Evolutionary conservation across 805 yeast genomes (phyloP).

Genomic region (Wilhelminamyces savonicus): DNA sequence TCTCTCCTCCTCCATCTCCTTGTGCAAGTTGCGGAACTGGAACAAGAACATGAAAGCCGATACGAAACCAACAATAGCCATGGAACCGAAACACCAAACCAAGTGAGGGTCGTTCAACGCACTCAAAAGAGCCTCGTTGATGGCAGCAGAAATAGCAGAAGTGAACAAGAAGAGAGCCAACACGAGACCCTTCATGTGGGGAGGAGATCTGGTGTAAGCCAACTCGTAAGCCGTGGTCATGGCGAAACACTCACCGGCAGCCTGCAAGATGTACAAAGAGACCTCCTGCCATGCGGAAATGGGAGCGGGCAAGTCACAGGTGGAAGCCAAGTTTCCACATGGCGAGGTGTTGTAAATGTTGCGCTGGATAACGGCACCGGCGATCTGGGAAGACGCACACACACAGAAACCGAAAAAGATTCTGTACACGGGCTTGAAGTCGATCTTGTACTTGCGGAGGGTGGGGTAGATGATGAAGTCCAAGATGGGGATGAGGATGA

Average conservation of each 20-base stretch:
- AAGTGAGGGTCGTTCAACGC: conserved; percentile 36
- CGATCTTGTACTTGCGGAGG: conserved; percentile 35
- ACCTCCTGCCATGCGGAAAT: conserved; percentile 26
- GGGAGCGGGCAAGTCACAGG: conserved; percentile 23
- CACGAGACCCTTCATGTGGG: conserved; percentile 44
- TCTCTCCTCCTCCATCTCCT: conserved; percentile 33
- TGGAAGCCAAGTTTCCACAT: conserved; percentile 43
- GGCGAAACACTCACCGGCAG: conserved; percentile 49
- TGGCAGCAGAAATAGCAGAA: conserved; percentile 43
- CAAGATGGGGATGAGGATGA: conserved; percentile 45
- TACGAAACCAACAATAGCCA: conserved; percentile 30
- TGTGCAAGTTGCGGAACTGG: conserved; percentile 34
- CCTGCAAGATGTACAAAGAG: conserved; percentile 34
- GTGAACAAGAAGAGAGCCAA: conserved; percentile 40
- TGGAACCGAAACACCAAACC: conserved; percentile 37
- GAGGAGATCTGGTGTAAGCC: conserved; percentile 49
- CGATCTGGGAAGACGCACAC: conserved; percentile 41
- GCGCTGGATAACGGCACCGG: conserved; percentile 46
- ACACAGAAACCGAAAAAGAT: conserved; percentile 43
- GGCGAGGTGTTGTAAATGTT: conserved; percentile 44
- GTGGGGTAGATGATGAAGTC: conserved; percentile 44
- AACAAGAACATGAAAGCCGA: conserved; percentile 27
- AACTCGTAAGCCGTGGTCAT: conserved; percentile 46
- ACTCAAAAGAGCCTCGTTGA: conserved; percentile 35
- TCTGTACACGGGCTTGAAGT: conserved; percentile 31